Evolutionary conservation across 345 rosid genomes (phyloP), one percentile per base, ranked within the genome.

Genomic region (Geranium brycei): DNA sequence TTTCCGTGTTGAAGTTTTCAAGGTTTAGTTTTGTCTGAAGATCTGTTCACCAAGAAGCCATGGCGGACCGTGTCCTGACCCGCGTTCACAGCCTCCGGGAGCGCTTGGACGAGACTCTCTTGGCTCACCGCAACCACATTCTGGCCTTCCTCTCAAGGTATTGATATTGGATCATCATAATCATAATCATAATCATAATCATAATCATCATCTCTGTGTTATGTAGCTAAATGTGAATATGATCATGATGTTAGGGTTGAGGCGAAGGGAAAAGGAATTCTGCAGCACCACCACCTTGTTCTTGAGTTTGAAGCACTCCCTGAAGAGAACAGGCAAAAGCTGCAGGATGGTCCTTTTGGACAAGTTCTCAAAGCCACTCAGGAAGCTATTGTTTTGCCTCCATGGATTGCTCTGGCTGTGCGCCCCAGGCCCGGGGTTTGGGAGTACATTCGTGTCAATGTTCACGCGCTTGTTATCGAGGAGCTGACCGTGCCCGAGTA

Each of bases 401-500:
- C 75, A 58, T 64, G 72, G 72, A 59, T 75, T 28, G 72, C 69
- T 28, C 72, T 75, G 18, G 72, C 78, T 41, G 75, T 75, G 4
- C 78, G 78, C 14, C 78, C 72, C 4, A 71, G 75, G 66, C 78
- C 78, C 3, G 78, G 78, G 31, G 78, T 75, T 4, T 75, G 78
- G 78, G 78, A 75, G 51, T 75, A 75, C 62, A 61, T 75, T 8
- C 61, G 75, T 57, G 75, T 75, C 59, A 75, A 71, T 64, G 77
- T 88, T 51, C 91, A 90, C 51, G 95, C 84, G 16, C 96, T 93
- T 17, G 82, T 82, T 4, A 85, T 88, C 17, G 97, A 93, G 78
- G 97, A 90, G 78, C 74, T 93, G 70, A 70, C 35, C 13, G 91
- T 84, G 57, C 72, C 96, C 14, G 91, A 93, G 81, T 93, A 81